A percentile compares a stretch with the other conserved stretches of the same genome.
phyloP scores from a whole-genome alignment of 306 rosid species.

The Lathyrus oleraceus region DNA sequence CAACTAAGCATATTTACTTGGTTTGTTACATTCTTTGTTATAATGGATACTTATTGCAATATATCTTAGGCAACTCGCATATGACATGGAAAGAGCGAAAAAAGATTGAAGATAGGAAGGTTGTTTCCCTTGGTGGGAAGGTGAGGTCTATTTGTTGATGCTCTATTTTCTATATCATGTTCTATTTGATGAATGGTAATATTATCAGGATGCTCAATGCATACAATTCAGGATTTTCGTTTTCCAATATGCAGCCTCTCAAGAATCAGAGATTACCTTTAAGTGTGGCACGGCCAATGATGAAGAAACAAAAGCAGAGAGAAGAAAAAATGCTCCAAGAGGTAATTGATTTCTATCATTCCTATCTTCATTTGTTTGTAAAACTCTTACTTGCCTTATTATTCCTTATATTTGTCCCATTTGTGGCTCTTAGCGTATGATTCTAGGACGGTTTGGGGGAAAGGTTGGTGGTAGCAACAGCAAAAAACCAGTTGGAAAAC shows the following conservation, averaged over 20 bases:
- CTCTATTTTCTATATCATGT: constrained; percentile 5
- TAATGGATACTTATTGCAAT: constrained; percentile 19
- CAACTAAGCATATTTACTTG: neutral
- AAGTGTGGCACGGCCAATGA: constrained; percentile 69
- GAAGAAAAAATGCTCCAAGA: constrained; percentile 68
- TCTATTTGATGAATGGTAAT: neutral
- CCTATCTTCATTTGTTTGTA: neutral
- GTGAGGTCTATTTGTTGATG: constrained; percentile 43
- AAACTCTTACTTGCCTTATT: neutral
- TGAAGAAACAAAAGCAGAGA: constrained; percentile 77
- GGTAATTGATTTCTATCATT: constrained; percentile 44
- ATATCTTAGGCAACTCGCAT: constrained; percentile 57
- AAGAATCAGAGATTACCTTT: constrained; percentile 69
- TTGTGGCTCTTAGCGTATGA: constrained; percentile 43
- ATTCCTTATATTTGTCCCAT: constrained; percentile 8
- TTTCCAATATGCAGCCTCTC: constrained; percentile 47
- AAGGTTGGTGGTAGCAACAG: constrained; percentile 40
- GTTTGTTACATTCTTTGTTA: constrained; percentile 11
- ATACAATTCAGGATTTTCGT: constrained; percentile 10
- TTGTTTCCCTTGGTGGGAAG: constrained; percentile 88
- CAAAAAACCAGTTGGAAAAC: constrained; percentile 48
- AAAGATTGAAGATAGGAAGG: constrained; percentile 61
- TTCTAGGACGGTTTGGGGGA: constrained; percentile 59
- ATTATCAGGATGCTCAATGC: neutral
- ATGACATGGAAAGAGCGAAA: constrained; percentile 89